A percentile compares a stretch with the other conserved stretches of the same genome.
These are phyloP conservation scores for Chalara sp. DNA, from an alignment of 2,329 filamentous ascomycete genomes.

Conservation along the genomic window DNA sequence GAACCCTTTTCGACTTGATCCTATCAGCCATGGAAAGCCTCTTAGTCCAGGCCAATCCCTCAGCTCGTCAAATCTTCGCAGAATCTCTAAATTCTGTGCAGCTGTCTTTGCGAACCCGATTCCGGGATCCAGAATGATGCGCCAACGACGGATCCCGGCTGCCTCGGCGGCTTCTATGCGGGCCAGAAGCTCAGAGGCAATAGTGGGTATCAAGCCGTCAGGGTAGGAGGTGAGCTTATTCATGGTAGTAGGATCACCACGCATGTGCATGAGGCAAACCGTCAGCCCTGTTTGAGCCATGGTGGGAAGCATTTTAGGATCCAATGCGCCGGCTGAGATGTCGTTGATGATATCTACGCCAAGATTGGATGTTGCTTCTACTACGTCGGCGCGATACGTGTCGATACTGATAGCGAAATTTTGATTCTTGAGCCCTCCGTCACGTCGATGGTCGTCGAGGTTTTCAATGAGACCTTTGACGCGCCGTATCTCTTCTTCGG, in stretches of 20 bases:
- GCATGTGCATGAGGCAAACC: conserved; percentile 71
- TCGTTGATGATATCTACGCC: conserved; percentile 95
- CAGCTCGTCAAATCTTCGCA: conserved; percentile 61
- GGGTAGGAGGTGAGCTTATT: conserved; percentile 46
- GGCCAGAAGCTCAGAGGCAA: conserved; percentile 48
- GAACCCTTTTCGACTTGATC: conserved; percentile 84
- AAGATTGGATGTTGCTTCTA: conserved; percentile 64
- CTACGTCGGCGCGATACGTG: conserved; percentile 84
- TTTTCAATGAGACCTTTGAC: conserved; percentile 72
- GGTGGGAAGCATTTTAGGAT: conserved; percentile 74
- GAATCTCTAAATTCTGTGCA: conserved; percentile 73
- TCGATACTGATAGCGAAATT: conserved; percentile 78
- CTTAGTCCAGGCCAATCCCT: conserved; percentile 56
- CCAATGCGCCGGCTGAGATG: conserved; percentile 75
- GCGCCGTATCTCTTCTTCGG: conserved; percentile 68
- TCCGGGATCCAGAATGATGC: conserved; percentile 89
- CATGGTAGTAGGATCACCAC: conserved; percentile 64
- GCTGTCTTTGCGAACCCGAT: conserved; percentile 87
- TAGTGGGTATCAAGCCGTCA: conserved; percentile 47
- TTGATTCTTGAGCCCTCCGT: conserved; percentile 49
- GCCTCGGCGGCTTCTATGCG: conserved; percentile 68
- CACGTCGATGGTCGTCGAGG: conserved; percentile 36
- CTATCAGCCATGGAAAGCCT: conserved; percentile 81
- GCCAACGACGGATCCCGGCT: conserved; percentile 84
- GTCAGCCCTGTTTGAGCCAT: conserved; percentile 73